Base-by-base conservation (phyloP, 441 rosid species). In the Euphorbia celastroides region DNA sequence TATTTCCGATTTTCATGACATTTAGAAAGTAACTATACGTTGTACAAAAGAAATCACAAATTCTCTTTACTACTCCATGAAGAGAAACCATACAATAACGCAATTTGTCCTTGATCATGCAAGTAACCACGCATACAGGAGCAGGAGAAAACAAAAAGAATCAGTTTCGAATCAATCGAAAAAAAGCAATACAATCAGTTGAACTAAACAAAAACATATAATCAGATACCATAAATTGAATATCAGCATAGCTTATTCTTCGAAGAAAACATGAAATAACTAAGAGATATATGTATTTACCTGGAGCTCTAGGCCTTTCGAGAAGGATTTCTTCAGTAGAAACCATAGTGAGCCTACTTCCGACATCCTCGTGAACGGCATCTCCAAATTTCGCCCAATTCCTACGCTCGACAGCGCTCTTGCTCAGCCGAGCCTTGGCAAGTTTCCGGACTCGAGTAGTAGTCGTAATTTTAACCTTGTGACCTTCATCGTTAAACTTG, bases 351-450 rank as follows among this genome's bases (percentile, higher is more conserved):
- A 92, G 90, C 27, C 80, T 82, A 32, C 77, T 73, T 13, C 93
- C 88, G 58, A 81, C 91, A 8, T 85, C 93, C 70, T 89, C 93
- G 42, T 77, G 84, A 0, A 86, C 88, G 2, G 96, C 96, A 38
- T 89, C 98, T 5, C 96, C 95, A 58, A 92, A 89, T 78, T 89
- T 89, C 19, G 85, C 52, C 95, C 92, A 89, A 30, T 74, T 81
- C 60, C 93, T 72, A n/a, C 92, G 71, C 86, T 89, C 96, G 22
- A 84, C 23, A 5, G 91, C 98, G 0, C 80, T 75, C 68, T 84
- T 85, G 68, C 86, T 88, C 44, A 83, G 80, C 32, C 88, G 74
- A 0, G 88, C 88, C 11, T 89, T 84, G 28, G 83, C 92, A 9
- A 89, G 82, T 75, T 92, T 92, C 0, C 93, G 74, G 13, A 85